phyloP scores from a whole-genome alignment of 2,329 filamentous ascomycete genomes.

The Ophiobolus disseminans region DNA sequence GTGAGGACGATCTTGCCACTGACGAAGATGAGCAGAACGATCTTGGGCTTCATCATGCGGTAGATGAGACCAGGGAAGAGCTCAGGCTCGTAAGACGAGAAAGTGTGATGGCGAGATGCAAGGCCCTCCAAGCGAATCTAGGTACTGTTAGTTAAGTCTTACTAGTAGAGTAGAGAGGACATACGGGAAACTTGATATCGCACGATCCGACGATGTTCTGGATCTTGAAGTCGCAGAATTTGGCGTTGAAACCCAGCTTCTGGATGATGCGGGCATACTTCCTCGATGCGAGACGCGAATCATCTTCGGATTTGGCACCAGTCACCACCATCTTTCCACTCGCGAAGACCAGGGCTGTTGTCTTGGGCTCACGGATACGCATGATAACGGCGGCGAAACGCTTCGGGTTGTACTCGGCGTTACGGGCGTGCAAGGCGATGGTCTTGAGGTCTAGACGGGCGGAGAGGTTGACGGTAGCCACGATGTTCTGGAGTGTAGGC shows the following conservation, averaged over 20 bases:
- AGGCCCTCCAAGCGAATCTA: constrained; percentile 96
- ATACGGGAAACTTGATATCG: constrained; percentile 99
- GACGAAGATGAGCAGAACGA: constrained; percentile 96
- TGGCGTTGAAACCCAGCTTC: constrained; percentile 98
- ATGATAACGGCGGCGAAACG: constrained; percentile 99
- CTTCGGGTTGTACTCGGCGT: constrained; percentile 99
- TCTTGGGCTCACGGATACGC: constrained; percentile 99
- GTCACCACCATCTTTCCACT: constrained; percentile 99
- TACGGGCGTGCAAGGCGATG: constrained; percentile 95
- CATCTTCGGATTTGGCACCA: constrained; percentile 96
- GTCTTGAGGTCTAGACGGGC: constrained; percentile 98
- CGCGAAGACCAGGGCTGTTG: constrained; percentile 96
- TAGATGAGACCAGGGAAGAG: constrained; percentile 99
- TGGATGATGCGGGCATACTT: constrained; percentile 99
- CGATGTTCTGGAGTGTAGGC: constrained; percentile 72
- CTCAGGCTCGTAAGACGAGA: constrained; percentile 93
- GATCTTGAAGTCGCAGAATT: constrained; percentile 98
- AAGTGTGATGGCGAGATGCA: constrained; percentile 97
- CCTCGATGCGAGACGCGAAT: constrained; percentile 93
- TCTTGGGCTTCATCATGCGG: constrained; percentile 99
- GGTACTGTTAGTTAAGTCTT: too few species aligned
- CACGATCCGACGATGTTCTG: constrained; percentile 95
- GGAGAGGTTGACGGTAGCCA: constrained; percentile 99
- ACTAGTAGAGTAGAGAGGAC: too few species aligned
- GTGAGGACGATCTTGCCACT: constrained; percentile 98